phyloP scores from a whole-genome alignment of 2,329 filamentous ascomycete species.

The Fusarium secorum region DNA sequence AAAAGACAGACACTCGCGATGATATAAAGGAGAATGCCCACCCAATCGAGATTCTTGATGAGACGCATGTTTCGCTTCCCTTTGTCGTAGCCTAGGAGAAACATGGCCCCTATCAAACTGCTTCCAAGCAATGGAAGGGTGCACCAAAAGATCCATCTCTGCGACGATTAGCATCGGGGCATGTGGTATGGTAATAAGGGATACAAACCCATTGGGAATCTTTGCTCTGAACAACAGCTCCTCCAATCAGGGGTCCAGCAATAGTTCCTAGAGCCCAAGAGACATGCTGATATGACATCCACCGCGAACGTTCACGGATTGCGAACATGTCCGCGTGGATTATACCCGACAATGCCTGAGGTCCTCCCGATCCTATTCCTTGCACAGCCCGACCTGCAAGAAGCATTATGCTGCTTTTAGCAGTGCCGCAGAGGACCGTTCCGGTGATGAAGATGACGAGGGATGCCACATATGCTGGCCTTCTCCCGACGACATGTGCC shows the following conservation, averaged over 20 bases:
- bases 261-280: slow-evolving; percentile 66
- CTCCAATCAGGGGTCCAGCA: slow-evolving; percentile 40
- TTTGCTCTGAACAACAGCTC: slow-evolving; percentile 28
- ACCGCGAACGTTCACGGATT: slow-evolving; percentile 52
- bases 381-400: slow-evolving; percentile 48
- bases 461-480: slow-evolving; percentile 35
- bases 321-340: slow-evolving; percentile 52
- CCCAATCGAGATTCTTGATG: slow-evolving; percentile 62
- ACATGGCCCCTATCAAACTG: slow-evolving; percentile 33
- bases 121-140: slow-evolving; percentile 45
- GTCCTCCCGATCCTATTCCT: slow-evolving; percentile 48
- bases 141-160: slow-evolving; percentile 50
- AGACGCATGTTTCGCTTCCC: neutral
- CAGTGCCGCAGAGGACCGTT: slow-evolving; percentile 50
- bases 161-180: neutral
- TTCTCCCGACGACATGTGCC: slow-evolving; percentile 48
- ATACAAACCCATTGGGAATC: slow-evolving; percentile 35
- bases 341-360: slow-evolving; percentile 46
- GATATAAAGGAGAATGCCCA: slow-evolving; percentile 66
- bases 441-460: slow-evolving; percentile 50
- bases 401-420: slow-evolving; percentile 42
- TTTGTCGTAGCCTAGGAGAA: slow-evolving; percentile 42
- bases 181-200: neutral
- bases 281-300: slow-evolving; percentile 48
- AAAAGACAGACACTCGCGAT: slow-evolving; percentile 26